These are phyloP conservation scores for Aspergillus fijiensis DNA, from an alignment of 2,329 filamentous ascomycete genomes.

Conservation along the genomic window DNA sequence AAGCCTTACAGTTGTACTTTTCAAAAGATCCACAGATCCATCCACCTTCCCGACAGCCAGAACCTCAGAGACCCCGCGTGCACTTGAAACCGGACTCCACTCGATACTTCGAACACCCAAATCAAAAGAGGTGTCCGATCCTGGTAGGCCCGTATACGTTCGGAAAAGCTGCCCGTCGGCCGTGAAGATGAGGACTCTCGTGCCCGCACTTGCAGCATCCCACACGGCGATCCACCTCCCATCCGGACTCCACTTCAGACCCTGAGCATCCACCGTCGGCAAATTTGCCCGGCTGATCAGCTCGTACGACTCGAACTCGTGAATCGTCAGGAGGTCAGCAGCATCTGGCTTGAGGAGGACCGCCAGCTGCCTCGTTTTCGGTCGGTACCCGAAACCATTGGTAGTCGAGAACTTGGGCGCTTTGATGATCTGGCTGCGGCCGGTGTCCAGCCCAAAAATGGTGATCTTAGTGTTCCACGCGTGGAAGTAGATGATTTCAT, in stretches of 20 bases:
- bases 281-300: constrained; percentile 37
- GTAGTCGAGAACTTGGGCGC: constrained; percentile 40
- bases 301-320: constrained; percentile 37
- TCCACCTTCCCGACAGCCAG: constrained; percentile 54
- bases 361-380: constrained; percentile 41
- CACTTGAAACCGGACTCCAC: constrained; percentile 48
- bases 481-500: constrained; percentile 41
- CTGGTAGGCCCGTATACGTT: constrained; percentile 46
- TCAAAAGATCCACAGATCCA: constrained; percentile 50
- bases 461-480: constrained; percentile 42
- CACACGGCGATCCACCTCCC: constrained; percentile 60
- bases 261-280: constrained; percentile 57
- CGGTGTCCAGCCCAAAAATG: constrained; percentile 36
- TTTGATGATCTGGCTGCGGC: constrained; percentile 41
- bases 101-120: constrained; percentile 54
- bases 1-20: constrained; percentile 41
- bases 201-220: constrained; percentile 54
- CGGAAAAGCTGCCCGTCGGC: constrained; percentile 60
- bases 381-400: constrained; percentile 41
- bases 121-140: constrained; percentile 41
- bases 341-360: constrained; percentile 42
- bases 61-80: constrained; percentile 33
- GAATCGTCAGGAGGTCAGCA: constrained; percentile 40
- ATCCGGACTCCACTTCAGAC: constrained; percentile 60
- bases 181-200: constrained; percentile 56